Base-by-base conservation (phyloP, 495 filamentous ascomycete species). In the Paragyromitra xinjiangensis region DNA sequence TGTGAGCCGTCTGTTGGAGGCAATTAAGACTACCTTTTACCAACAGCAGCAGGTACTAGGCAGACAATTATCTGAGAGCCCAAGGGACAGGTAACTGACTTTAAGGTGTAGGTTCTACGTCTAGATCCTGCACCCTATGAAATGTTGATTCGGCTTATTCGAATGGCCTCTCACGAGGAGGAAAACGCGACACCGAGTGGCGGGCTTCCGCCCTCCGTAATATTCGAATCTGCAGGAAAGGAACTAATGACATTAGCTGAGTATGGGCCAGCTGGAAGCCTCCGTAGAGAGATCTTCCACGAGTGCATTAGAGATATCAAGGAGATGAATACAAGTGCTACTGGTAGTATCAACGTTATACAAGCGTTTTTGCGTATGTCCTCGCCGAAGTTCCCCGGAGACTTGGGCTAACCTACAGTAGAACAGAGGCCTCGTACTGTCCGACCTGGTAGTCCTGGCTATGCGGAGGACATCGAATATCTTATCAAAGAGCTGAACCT, bases 311-410 rank as follows among this genome's bases (percentile, higher is more conserved):
- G 85, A 48, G 89, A 92, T 77, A 89, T 92, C 64, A 85, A 87
- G 12, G 84, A 85, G 51, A 87, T 83, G 83, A 89, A 87, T 29
- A 72, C 85, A 40, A 88, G 85, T 37, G 87, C 87, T 7, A 87
- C 88, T 3, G 93, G 93, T 1, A 95, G 92, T 79, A 88, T 94
- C 14, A 92, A 90, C 76, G 90, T 89, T 6, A 83, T 97, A 40
- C 87, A 85, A 71, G 87, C 88, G 22, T 83, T 94, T 22, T 78
- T 91, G 3, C 85, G 88, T 29, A 83, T 87, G 63, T 85, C 83
- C n/a, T 34, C 83, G 83, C 45, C 45, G 59, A 1, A 16, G 5
- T 59, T 61, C 6, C 40, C 29, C 24, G n/a, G 50, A 40, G 22
- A 34, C 5, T 62, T 29, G 61, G 53, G 24, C 64, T 67, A 70